Evolutionary conservation across 2,329 filamentous ascomycete species (phyloP).

Genomic region (Aspergillus sp.): DNA sequence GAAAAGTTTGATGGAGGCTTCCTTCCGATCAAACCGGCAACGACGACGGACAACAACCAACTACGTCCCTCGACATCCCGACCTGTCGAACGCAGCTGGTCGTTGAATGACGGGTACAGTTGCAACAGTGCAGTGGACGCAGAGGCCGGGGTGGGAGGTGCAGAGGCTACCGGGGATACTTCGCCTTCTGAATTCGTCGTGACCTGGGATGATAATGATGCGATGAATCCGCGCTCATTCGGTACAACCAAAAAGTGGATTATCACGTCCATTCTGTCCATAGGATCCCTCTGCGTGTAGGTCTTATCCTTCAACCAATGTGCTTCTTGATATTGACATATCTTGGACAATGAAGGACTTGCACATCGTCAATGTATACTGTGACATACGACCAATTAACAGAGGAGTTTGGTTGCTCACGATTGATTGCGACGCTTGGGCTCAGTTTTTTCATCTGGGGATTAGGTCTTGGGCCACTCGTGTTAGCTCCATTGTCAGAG

Average conservation of each 20-base stretch:
- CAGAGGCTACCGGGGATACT: conserved; percentile 26
- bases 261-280: conserved; percentile 74
- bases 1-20: conserved; percentile 22
- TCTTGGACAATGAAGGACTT: conserved; percentile 62
- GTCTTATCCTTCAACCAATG: conserved; percentile 41
- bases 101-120: conserved; percentile 42
- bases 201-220: conserved; percentile 75
- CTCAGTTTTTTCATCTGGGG: conserved; percentile 57
- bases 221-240: conserved; percentile 74
- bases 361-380: conserved; percentile 86
- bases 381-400: conserved; percentile 79
- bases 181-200: conserved; percentile 63
- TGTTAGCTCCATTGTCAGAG: conserved; percentile 68
- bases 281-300: conserved; percentile 81
- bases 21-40: conserved; percentile 28
- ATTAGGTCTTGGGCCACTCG: conserved; percentile 64
- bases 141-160: conserved; percentile 26
- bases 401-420: conserved; percentile 71
- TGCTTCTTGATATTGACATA: conserved; percentile 8
- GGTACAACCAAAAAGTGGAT: conserved; percentile 72
- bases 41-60: conserved; percentile 22
- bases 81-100: conserved; percentile 40
- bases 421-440: conserved; percentile 76
- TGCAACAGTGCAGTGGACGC: conserved; percentile 29
- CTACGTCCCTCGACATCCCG: conserved; percentile 28